These are phyloP conservation scores for Aristolochia fimbriata DNA, from an alignment of 164 flowering plant species.

Conservation along the genomic window DNA sequence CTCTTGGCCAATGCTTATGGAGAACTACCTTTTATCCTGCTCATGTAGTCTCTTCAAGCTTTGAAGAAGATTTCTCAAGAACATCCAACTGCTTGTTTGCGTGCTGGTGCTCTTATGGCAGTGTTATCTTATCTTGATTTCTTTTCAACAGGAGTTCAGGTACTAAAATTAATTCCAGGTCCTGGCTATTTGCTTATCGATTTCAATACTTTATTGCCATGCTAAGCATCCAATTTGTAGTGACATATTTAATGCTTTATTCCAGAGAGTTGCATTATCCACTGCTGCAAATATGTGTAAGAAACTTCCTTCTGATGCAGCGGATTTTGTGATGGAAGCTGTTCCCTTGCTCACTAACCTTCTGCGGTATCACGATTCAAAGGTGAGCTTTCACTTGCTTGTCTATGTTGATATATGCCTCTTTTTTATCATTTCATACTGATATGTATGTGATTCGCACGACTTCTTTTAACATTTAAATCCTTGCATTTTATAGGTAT, in stretches of 20 bases:
- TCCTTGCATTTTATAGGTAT: conserved; percentile 38
- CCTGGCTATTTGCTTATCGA: too few species aligned
- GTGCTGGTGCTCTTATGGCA: conserved; percentile 99
- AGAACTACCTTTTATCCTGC: too few species aligned
- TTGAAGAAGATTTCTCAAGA: conserved; percentile 96
- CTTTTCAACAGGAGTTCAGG: conserved; percentile 99
- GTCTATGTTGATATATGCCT: neutral
- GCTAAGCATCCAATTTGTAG: too few species aligned
- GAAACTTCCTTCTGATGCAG: conserved; percentile 98
- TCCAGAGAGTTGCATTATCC: conserved; percentile 88
- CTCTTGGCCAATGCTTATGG: too few species aligned
- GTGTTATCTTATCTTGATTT: conserved; percentile 95
- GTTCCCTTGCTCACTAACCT: conserved; percentile 91
- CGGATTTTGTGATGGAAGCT: conserved; percentile 99
- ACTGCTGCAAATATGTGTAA: conserved; percentile 99
- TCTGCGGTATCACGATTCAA: conserved; percentile 93
- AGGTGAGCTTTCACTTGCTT: conserved; percentile 29
- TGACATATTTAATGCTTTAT: neutral
- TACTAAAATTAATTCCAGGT: conserved; percentile 5
- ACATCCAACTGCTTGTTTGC: conserved; percentile 97
- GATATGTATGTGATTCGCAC: neutral
- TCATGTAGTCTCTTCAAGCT: conserved; percentile 74
- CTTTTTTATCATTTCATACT: neutral
- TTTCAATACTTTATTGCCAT: too few species aligned
- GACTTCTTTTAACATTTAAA: neutral